Conservation (phyloP, 331 rosid genomes). For the Stylosanthes scabra region DNA sequence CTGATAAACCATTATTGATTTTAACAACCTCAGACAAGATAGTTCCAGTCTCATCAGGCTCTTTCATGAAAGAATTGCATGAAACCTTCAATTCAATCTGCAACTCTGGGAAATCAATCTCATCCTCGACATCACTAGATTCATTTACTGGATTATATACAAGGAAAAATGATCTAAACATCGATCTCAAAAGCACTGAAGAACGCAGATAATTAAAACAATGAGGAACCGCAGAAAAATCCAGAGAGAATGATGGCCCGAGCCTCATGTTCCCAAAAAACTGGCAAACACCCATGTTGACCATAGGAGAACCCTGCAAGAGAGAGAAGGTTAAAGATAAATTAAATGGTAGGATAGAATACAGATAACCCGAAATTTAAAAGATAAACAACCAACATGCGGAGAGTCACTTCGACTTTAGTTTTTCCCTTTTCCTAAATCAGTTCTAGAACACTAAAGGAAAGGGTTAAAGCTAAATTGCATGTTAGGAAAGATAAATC, state of each 20-base stretch:
- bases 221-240: conserved; percentile 79
- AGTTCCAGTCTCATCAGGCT: conserved; percentile 16
- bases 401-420: not conserved
- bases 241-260: conserved; percentile 63
- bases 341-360: not conserved
- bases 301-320: conserved; percentile 63
- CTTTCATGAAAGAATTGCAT: conserved; percentile 17
- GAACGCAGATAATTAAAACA: conserved; percentile 66
- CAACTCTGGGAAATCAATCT: conserved; percentile 39
- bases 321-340: conserved; percentile 34
- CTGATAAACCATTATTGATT: conserved; percentile 29
- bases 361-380: not conserved
- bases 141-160: conserved; percentile 41
- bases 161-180: conserved; percentile 40
- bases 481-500: no score
- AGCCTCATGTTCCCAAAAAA: conserved; percentile 53
- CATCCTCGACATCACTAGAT: conserved; percentile 34
- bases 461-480: no score
- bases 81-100: conserved; percentile 32
- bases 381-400: not conserved
- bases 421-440: no score
- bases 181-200: conserved; percentile 45
- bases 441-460: no score
- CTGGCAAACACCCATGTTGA: conserved; percentile 55
- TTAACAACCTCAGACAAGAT: conserved; percentile 37